These are phyloP conservation scores for Oldenlandia corymbosa DNA, from an alignment of 257 asterid species.

Conservation along the genomic window DNA sequence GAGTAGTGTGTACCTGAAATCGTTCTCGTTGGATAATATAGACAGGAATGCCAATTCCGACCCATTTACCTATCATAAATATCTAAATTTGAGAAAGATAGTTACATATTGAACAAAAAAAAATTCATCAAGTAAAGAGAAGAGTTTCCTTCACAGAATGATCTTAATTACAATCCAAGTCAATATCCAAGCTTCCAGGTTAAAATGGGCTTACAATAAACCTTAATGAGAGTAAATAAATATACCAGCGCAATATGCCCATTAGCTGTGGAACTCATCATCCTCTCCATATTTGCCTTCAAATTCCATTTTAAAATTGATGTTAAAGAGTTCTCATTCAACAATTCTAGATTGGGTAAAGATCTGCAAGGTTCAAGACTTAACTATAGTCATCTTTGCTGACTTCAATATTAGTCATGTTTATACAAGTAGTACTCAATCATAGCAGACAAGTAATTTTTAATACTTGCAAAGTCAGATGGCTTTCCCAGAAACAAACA, in stretches of 20 bases:
- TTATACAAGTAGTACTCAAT: background rate
- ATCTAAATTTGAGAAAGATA: slow-evolving; percentile 3
- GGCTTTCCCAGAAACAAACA: background rate
- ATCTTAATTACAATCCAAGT: background rate
- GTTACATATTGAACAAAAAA: background rate
- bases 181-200: background rate
- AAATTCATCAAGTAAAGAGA: background rate
- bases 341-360: slow-evolving; percentile 71
- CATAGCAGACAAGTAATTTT: background rate
- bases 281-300: slow-evolving; percentile 68
- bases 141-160: background rate
- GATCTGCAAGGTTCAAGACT: slow-evolving; percentile 52
- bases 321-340: slow-evolving; percentile 54
- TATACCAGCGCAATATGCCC: slow-evolving; percentile 68
- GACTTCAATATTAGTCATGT: background rate
- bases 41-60: slow-evolving; percentile 74
- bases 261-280: slow-evolving; percentile 50
- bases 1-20: slow-evolving; percentile 78
- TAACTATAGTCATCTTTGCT: background rate
- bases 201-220: background rate
- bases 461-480: background rate
- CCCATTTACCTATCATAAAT: slow-evolving; percentile 53
- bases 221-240: slow-evolving; percentile 5
- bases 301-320: slow-evolving; percentile 74
- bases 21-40: slow-evolving; percentile 54